Conservation (phyloP, 495 filamentous ascomycete genomes). For the Chaetomium cochliodes region DNA sequence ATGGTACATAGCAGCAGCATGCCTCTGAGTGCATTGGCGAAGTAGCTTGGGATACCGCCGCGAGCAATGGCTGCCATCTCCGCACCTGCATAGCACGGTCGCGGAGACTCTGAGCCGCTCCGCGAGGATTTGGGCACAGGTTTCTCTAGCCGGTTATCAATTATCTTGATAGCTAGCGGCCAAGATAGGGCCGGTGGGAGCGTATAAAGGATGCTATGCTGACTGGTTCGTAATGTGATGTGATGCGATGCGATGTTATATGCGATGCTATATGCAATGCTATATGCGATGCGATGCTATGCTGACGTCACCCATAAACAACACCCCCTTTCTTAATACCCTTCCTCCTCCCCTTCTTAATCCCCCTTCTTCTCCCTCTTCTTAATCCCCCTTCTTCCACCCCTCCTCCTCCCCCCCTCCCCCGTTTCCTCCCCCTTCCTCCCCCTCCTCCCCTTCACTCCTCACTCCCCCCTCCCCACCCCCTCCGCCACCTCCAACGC, state of each 20-base stretch:
- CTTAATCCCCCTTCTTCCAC: background rate
- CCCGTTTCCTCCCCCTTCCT: background rate
- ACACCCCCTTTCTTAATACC: too few species aligned
- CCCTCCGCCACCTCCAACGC: conserved; percentile 31
- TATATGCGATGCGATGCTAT: conserved; percentile 11
- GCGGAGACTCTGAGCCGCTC: background rate
- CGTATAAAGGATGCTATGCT: conserved; percentile 2
- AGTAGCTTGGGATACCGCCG: background rate
- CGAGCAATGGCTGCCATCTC: background rate
- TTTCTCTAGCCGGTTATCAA: background rate
- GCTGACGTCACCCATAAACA: background rate
- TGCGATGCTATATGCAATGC: too few species aligned
- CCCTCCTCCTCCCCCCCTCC: background rate
- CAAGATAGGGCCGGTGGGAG: background rate
- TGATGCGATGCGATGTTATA: too few species aligned
- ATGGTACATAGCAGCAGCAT: background rate
- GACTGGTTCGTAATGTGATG: conserved; percentile 10
- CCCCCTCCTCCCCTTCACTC: conserved; percentile 1
- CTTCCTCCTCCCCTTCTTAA: background rate
- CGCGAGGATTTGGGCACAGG: background rate
- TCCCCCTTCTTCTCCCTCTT: too few species aligned
- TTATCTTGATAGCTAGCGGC: background rate
- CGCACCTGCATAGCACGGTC: background rate
- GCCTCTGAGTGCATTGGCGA: background rate
- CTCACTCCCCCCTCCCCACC: background rate